Base-by-base conservation (phyloP, 2,329 filamentous ascomycete genomes). In the Penicillium thymicola region DNA sequence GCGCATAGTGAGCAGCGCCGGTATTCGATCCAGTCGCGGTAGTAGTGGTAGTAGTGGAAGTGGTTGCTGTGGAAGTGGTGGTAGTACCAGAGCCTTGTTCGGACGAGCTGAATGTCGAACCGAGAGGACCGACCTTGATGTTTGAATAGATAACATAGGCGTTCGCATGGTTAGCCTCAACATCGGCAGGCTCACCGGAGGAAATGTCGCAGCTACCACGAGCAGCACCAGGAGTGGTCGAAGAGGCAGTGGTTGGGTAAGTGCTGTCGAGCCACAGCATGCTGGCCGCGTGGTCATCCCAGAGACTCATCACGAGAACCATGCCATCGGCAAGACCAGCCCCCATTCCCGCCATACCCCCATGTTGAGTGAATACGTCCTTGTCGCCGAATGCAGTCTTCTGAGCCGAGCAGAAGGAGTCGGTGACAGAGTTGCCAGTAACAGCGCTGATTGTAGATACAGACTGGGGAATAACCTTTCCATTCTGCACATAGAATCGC, bases 231-330 rank as follows among this genome's bases (percentile, higher is more conserved):
- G 76, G 75, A 4, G 57, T 59, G 57, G 75, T 78, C 23, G 73
- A 64, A 58, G 73, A 72, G 27, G 68, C 71, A 49, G 70, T 69
- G 59, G 76, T 75, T 53, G 86, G 86, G 77, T 82, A 87, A 69
- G 76, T 81, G 62, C 82, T 83, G 77, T 90, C 87, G 66, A 90
- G 82, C 88, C 88, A 90, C 68, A 87, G 81, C 86, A 90, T 89
- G 76, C 86, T 82, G 69, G 82, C 76, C 57, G 81, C 75, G 73
- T 89, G 82, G 75, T 89, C 86, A 69, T 88, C 83, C 84, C 84
- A 86, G 49, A 73, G 55, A 55, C 65, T 70, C 78, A 88, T 79
- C 64, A 86, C 84, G 25, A 88, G 79, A 40, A 86, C 85, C 82
- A 88, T 83, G 43, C 71, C 72, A 10, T 55, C 55, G 0, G 50